Evolutionary conservation across 495 filamentous ascomycete genomes (phyloP).

Genomic region (Penicillium odoratum): DNA sequence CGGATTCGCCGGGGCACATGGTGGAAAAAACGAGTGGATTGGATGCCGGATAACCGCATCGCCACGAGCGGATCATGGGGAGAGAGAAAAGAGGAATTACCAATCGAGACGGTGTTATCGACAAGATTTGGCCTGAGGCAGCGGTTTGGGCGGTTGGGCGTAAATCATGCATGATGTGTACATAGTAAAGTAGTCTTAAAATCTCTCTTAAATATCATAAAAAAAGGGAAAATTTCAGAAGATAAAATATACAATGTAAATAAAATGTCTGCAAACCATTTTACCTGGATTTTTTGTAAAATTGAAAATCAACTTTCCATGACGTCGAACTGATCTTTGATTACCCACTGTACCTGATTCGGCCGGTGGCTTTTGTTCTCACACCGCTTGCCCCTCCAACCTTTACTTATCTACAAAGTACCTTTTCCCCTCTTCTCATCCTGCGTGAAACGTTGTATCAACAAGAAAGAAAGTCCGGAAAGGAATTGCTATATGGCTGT

Average conservation of each 20-base stretch:
- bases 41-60: conserved; percentile 29
- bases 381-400: conserved; percentile 32
- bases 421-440: conserved; percentile 14
- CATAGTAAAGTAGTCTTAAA: too few relatives aligned
- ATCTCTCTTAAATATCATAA: too few relatives aligned
- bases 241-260: too few relatives aligned
- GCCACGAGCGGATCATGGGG: conserved; percentile 3
- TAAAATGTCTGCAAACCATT: too few relatives aligned
- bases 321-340: conserved; percentile 15
- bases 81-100: conserved; percentile 7
- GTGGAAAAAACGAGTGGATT: conserved; percentile 16
- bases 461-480: background rate
- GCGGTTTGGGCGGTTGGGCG: background rate
- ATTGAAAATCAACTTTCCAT: conserved; percentile 1
- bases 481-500: conserved; percentile 24
- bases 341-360: conserved; percentile 18
- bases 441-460: background rate
- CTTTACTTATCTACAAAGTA: background rate
- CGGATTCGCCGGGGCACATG: conserved; percentile 21
- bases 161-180: background rate
- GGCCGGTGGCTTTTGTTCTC: conserved; percentile 22
- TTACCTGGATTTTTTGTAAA: too few relatives aligned
- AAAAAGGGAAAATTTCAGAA: too few relatives aligned
- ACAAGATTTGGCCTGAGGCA: conserved; percentile 1
- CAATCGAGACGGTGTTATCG: conserved; percentile 3